These are phyloP conservation scores for Cordyceps militaris DNA, from an alignment of 2,329 filamentous ascomycete genomes.

Conservation along the genomic window DNA sequence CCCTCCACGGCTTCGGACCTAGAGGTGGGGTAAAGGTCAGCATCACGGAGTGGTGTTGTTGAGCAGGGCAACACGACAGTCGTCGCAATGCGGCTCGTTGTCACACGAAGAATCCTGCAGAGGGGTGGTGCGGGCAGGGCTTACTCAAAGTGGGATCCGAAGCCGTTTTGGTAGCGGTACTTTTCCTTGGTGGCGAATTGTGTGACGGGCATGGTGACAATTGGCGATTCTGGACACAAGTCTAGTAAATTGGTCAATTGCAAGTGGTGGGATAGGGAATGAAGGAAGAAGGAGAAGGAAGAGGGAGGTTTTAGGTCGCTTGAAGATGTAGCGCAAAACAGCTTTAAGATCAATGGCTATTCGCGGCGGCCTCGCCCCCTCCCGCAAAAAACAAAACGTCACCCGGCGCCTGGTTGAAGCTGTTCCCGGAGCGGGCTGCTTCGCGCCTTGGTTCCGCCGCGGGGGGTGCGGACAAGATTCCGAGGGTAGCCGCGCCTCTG, in stretches of 20 bases:
- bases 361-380: neutral
- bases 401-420: neutral
- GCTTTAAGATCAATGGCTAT: conserved; percentile 2
- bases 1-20: conserved; percentile 72
- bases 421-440: neutral
- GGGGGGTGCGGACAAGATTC: conserved; percentile 6
- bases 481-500: conserved; percentile 8
- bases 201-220: conserved; percentile 41
- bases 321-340: neutral
- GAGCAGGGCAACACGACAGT: too few species aligned
- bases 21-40: neutral
- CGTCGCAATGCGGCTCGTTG: neutral
- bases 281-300: neutral
- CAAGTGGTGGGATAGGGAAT: neutral
- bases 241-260: neutral
- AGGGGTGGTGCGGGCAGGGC: conserved; percentile 20
- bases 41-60: neutral
- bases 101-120: neutral
- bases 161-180: conserved; percentile 74
- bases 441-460: conserved; percentile 9
- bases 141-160: conserved; percentile 70
- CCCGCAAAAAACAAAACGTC: too few species aligned
- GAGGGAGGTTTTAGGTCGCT: neutral
- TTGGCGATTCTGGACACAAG: neutral
- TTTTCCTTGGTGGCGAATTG: conserved; percentile 42